These are phyloP conservation scores for Brettanomyces anomalus DNA, from an alignment of 805 yeast genomes.

Conservation along the genomic window DNA sequence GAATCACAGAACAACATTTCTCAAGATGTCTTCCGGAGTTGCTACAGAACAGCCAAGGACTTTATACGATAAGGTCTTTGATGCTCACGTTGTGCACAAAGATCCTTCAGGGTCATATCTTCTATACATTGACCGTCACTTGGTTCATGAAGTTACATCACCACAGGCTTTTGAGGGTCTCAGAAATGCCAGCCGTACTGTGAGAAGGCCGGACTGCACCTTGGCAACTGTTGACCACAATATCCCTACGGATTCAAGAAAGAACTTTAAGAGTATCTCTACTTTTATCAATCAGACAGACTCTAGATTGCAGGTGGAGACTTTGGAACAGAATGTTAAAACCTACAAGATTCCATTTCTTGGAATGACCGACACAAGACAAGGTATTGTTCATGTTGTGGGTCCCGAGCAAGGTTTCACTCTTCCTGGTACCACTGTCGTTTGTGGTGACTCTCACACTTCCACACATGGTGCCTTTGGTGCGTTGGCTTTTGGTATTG, in stretches of 20 bases:
- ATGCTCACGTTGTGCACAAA: constrained; percentile 85
- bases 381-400: constrained; percentile 96
- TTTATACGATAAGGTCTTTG: constrained; percentile 92
- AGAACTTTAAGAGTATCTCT: constrained; percentile 58
- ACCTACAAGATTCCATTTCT: constrained; percentile 85
- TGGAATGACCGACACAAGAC: constrained; percentile 91
- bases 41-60: constrained; percentile 47
- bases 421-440: constrained; percentile 96
- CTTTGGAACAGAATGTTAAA: constrained; percentile 87
- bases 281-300: constrained; percentile 85
- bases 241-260: constrained; percentile 91
- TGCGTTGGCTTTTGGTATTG: constrained; percentile 95
- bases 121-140: constrained; percentile 90
- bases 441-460: constrained; percentile 98
- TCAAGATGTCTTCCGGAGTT: constrained; percentile 8
- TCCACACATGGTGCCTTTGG: constrained; percentile 99
- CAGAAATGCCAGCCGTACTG: constrained; percentile 74
- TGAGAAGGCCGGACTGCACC: constrained; percentile 89
- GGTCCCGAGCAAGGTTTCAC: constrained; percentile 99
- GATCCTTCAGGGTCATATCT: constrained; percentile 83
- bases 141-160: constrained; percentile 97
- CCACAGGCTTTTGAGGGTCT: constrained; percentile 99
- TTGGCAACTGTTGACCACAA: constrained; percentile 95
- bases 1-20: too few species aligned
- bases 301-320: constrained; percentile 84